phyloP scores from a whole-genome alignment of 352 stramenopile genomes.

The Aphanomyces euteiches region DNA sequence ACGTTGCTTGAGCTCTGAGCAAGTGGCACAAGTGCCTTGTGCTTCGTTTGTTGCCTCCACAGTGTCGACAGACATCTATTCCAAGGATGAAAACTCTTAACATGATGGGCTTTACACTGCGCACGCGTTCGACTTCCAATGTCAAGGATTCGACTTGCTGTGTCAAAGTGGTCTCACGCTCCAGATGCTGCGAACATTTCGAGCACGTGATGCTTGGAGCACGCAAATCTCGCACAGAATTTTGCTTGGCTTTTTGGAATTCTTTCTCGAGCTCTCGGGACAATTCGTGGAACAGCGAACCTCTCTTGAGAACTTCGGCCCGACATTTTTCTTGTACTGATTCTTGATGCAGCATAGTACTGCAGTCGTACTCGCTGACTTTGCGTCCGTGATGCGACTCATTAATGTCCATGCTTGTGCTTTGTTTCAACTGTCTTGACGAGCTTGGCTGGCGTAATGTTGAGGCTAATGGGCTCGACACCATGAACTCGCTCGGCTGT shows the following conservation, averaged over 20 bases:
- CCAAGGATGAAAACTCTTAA: background rate
- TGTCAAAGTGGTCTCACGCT: slow-evolving; percentile 10
- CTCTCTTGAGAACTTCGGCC: slow-evolving; percentile 16
- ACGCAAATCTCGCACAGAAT: background rate
- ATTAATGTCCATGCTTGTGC: slow-evolving; percentile 5
- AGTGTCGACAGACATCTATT: background rate
- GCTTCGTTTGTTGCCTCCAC: background rate
- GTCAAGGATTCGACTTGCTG: slow-evolving; percentile 28
- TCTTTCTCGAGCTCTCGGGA: slow-evolving; percentile 10
- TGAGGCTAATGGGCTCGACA: slow-evolving; percentile 1
- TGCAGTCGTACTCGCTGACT: slow-evolving; percentile 12
- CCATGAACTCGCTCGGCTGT: slow-evolving; percentile 19
- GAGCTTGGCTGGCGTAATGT: background rate
- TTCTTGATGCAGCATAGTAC: slow-evolving; percentile 21
- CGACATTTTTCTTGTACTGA: slow-evolving; percentile 18
- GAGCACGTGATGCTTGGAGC: background rate
- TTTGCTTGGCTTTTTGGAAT: slow-evolving; percentile 16
- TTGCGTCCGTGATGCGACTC: background rate
- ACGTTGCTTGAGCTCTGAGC: slow-evolving; percentile 1
- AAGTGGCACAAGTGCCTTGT: background rate
- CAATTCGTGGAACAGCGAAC: slow-evolving; percentile 22
- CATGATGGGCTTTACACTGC: background rate
- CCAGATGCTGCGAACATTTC: slow-evolving; percentile 12
- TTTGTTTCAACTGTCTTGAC: background rate
- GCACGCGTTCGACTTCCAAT: slow-evolving; percentile 19